Base-by-base conservation (phyloP, 1,284 basidiomycete species). In the Trichosporon faecale region DNA sequence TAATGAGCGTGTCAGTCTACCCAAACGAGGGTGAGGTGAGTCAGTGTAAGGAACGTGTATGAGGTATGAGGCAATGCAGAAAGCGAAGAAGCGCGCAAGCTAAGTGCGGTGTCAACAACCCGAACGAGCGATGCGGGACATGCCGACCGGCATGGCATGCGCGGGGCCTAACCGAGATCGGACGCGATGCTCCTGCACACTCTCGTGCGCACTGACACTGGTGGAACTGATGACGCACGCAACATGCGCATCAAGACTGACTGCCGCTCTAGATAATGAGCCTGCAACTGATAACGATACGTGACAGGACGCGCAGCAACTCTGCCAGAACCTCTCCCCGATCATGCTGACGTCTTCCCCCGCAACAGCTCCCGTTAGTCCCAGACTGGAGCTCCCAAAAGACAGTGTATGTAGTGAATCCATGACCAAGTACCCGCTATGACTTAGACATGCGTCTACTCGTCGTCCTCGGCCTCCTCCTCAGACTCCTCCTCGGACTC, bases 401-500 rank as follows among this genome's bases (percentile, higher is more conserved):
- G 66, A 70, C 71, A 71, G 69, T 73, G 70, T 69, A 71, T 73
- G 49, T 52, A 52, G 49, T 52, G 68, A 73, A 73, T 73, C 72
- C 72, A 73, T 73, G 70, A 69, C 70, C 64, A 71, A 67, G 68
- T 65, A 69, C 70, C 72, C 70, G 70, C 70, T 71, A 69, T 61
- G 65, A 69, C 66, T 67, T 46, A 57, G 61, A 72, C 35, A 68
- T 46, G 55, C 55, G 68, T 72, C 72, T 88, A 83, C 79, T 86
- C 78, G 73, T 78, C 76, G 75, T 86, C 89, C 68, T 89, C 90
- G 71, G 89, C 89, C 69, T 88, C 90, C 70, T 89, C 92, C 68
- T 89, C 92, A 68, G 90, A 91, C 49, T 89, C 93, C 35, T 93
- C 94, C 37, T 93, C 93, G 37, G 93, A 92, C 6, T 94, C 94